These are phyloP conservation scores for Phytophthora syringae DNA, from an alignment of 352 stramenopile species.

Conservation along the genomic window DNA sequence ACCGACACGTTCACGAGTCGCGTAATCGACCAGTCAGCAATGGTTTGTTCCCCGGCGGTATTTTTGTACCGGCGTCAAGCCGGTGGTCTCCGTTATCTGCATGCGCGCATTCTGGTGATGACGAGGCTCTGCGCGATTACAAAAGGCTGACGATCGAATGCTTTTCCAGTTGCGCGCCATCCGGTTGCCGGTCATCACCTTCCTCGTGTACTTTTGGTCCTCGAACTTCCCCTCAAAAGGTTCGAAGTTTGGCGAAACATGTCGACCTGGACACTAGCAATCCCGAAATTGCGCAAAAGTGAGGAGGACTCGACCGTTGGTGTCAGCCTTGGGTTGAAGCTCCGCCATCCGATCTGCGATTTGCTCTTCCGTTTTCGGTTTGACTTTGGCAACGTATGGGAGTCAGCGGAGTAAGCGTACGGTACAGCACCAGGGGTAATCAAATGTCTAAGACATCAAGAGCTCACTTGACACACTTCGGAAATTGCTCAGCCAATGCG, in stretches of 20 bases:
- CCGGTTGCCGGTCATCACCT: constrained; percentile 28
- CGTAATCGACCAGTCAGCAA: constrained; percentile 10
- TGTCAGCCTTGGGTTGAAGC: constrained; percentile 11
- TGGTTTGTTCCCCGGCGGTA: constrained; percentile 13
- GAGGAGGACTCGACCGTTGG: constrained; percentile 14
- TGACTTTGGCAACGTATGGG: constrained; percentile 24
- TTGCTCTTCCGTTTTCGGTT: constrained; percentile 5
- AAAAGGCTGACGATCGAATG: constrained; percentile 14
- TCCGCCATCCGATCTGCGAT: constrained; percentile 3
- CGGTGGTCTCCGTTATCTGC: constrained; percentile 10
- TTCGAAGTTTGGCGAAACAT: too few relatives aligned
- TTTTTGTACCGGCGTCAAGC: constrained; percentile 12
- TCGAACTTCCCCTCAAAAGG: too few relatives aligned
- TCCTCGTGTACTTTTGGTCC: constrained; percentile 13
- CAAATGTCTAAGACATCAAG: constrained; percentile 36
- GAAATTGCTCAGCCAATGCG: constrained; percentile 35
- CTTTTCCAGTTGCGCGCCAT: constrained; percentile 23
- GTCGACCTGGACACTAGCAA: constrained; percentile 10
- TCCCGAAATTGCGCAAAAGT: not conserved
- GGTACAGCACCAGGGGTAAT: not conserved
- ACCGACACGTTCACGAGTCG: constrained; percentile 11
- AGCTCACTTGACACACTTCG: constrained; percentile 37
- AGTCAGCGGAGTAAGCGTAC: constrained; percentile 26
- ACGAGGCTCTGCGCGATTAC: constrained; percentile 20
- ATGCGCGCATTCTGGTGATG: constrained; percentile 36